Base-by-base conservation (phyloP, 1,139 yeast genomes). In the Debaryomyces udenii region DNA sequence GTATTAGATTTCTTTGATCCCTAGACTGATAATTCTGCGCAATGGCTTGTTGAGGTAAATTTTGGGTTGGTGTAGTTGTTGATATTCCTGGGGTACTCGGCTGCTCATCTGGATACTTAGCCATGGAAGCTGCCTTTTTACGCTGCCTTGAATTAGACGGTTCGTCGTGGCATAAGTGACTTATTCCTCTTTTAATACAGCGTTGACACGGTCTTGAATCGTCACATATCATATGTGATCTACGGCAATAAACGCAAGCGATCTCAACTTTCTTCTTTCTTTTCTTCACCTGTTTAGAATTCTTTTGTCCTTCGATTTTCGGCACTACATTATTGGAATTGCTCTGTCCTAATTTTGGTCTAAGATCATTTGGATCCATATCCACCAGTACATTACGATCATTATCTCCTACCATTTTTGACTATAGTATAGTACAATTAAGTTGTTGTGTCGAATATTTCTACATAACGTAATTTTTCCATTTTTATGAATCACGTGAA, bases 151-250 rank as follows among this genome's bases (percentile, higher is more conserved):
- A 50, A 45, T 69, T 68, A 3, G 79, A 64, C 1, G 85, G 83
- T 55, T 86, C 95, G 55, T 88, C 96, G 48, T 83, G 88, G 56
- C 98, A 91, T 31, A 91, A 64, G 62, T 90, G 96, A 6, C 94
- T 94, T 34, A 91, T 91, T 31, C 88, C 89, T 49, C 98, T 70
- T 60, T 87, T 88, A 15, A 90, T 76, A 63, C 98, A 91, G 39
- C 97, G 69, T 40, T 83, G 79, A 59, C 98, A 91, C 2, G 98
- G 98, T 44, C 97, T 70, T 10, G 80, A 70, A 31, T 81, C 85
- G 59, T 90, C 96, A 64, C 98, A 91, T 24, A 90, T 87, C 94
- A 91, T 89, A 61, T 91, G 98, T 1, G 96, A 88, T 36, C 98
- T 70, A 37, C 97, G 77, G 57, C 98, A 91, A 58, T 88, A 91